phyloP scores from a whole-genome alignment of 257 asterid genomes.

The Eucommia ulmoides region DNA sequence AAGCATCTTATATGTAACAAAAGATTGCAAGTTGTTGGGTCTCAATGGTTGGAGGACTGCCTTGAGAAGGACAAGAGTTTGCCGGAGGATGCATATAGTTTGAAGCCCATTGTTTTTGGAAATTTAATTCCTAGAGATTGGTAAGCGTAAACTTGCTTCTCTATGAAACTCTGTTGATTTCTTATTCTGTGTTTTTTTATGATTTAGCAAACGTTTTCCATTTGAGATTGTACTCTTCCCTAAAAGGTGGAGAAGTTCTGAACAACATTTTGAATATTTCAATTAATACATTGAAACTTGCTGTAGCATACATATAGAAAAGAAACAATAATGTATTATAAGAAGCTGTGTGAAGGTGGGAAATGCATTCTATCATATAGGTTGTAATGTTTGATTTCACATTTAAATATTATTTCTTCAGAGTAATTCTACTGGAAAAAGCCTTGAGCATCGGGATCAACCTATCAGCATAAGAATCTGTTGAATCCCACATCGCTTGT shows the following conservation, averaged over 20 bases:
- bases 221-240: background rate
- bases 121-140: constrained; percentile 28
- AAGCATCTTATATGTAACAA: constrained; percentile 29
- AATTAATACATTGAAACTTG: no score
- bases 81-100: constrained; percentile 48
- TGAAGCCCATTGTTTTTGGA: constrained; percentile 41
- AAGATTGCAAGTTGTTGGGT: constrained; percentile 50
- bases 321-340: no score
- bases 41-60: constrained; percentile 81
- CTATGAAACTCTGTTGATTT: background rate
- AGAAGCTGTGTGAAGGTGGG: no score
- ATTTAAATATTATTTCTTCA: no score
- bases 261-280: background rate
- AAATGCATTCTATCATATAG: no score
- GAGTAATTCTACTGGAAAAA: no score
- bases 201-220: background rate
- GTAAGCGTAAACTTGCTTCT: constrained; percentile 16
- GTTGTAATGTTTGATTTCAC: no score
- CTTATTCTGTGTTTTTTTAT: background rate
- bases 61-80: constrained; percentile 39
- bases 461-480: no score
- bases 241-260: background rate
- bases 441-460: no score
- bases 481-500: no score
- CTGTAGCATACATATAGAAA: no score